phyloP scores from a whole-genome alignment of 2,329 filamentous ascomycete species.

The Juglanconis oblonga region DNA sequence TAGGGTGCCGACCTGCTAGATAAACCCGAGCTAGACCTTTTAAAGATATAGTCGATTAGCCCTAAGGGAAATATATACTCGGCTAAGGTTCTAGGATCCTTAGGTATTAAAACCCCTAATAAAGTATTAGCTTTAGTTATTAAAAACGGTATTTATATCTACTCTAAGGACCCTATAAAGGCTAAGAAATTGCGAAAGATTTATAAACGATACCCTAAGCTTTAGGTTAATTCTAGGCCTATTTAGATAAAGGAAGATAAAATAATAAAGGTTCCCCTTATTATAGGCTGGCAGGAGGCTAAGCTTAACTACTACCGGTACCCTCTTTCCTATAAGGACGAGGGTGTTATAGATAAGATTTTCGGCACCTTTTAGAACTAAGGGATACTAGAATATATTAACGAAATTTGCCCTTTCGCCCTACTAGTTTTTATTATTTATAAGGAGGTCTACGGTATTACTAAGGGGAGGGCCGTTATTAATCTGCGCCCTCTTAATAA shows the following conservation, averaged over 20 bases:
- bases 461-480: not conserved
- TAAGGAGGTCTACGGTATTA: not conserved
- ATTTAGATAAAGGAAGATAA: not conserved
- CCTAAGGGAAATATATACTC: too few relatives aligned
- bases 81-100: not conserved
- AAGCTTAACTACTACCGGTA: not conserved
- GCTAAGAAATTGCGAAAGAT: not conserved
- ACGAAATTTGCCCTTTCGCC: not conserved
- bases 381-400: not conserved
- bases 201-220: not conserved
- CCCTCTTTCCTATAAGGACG: not conserved
- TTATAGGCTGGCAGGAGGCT: not conserved
- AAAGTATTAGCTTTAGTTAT: not conserved
- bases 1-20: not conserved
- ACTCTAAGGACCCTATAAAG: not conserved
- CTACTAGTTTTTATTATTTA: too few relatives aligned
- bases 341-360: not conserved
- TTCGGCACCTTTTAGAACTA: not conserved
- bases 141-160: not conserved
- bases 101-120: not conserved
- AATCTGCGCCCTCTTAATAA: slow-evolving; percentile 3
- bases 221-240: not conserved
- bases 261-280: not conserved
- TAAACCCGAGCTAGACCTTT: not conserved
- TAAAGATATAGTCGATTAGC: not conserved